Evolutionary conservation across 257 asterid species (phyloP).

Genomic region (Voacanga thouarsii): DNA sequence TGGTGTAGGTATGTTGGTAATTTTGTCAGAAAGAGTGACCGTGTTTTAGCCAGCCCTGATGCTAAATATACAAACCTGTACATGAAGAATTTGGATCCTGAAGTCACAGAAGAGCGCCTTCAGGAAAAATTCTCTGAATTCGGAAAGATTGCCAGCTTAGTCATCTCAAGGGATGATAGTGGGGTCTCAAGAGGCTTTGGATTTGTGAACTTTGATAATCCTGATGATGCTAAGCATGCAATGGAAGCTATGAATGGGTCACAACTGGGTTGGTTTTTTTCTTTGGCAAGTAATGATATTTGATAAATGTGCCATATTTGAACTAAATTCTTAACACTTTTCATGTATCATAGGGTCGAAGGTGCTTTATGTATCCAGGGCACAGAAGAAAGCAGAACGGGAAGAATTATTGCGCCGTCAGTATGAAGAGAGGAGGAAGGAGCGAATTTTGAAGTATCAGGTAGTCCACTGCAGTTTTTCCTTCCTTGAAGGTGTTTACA

Average conservation of each 20-base stretch:
- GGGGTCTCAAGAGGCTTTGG: conserved; percentile 56
- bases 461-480: conserved; percentile 26
- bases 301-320: neutral
- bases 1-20: conserved; percentile 54
- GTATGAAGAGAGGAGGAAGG: conserved; percentile 75
- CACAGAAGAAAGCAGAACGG: conserved; percentile 85
- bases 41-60: conserved; percentile 32
- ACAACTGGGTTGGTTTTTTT: conserved; percentile 52
- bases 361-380: conserved; percentile 70
- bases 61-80: conserved; percentile 45
- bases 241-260: conserved; percentile 46
- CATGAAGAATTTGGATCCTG: conserved; percentile 46
- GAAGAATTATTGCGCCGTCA: conserved; percentile 58
- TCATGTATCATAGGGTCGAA: conserved; percentile 51
- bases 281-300: conserved; percentile 12
- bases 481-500: conserved; percentile 8
- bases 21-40: conserved; percentile 41
- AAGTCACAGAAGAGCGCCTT: conserved; percentile 40
- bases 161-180: conserved; percentile 39
- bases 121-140: conserved; percentile 43
- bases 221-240: conserved; percentile 53
- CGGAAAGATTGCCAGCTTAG: conserved; percentile 47
- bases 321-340: conserved; percentile 12
- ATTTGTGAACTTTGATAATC: conserved; percentile 51
- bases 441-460: conserved; percentile 58